phyloP scores from a whole-genome alignment of 140 eudicot genomes.

The Flaveria floridana region DNA sequence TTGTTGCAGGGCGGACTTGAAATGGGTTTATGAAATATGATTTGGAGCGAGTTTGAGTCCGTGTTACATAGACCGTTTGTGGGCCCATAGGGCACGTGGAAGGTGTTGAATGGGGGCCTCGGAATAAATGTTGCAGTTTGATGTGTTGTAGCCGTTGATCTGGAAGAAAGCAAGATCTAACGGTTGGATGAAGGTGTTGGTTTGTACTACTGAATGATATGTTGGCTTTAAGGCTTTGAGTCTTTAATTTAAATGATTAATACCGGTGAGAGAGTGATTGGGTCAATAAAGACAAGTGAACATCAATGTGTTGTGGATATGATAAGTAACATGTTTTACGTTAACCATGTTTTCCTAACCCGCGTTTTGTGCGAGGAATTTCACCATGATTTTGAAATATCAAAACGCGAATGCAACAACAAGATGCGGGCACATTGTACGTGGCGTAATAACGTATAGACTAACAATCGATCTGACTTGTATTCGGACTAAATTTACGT shows the following conservation, averaged over 20 bases:
- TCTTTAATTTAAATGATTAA: conserved; percentile 8
- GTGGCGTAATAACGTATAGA: too few species aligned
- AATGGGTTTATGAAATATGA: conserved; percentile 23
- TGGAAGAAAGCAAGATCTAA: background rate
- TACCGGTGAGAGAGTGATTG: conserved; percentile 8
- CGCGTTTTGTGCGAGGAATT: too few species aligned
- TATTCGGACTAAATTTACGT: too few species aligned
- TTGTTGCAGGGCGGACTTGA: conserved; percentile 30
- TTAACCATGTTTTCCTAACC: too few species aligned
- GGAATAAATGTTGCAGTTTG: conserved; percentile 17
- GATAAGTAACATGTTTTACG: background rate
- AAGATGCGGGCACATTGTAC: too few species aligned
- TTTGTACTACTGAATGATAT: conserved; percentile 18
- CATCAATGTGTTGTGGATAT: background rate
- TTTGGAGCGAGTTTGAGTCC: conserved; percentile 32
- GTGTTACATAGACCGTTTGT: conserved; percentile 12
- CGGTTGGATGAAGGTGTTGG: conserved; percentile 23
- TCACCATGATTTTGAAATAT: too few species aligned
- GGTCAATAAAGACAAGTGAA: conserved; percentile 8
- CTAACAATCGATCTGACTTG: too few species aligned
- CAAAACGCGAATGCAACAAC: too few species aligned
- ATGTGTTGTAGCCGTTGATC: conserved; percentile 27
- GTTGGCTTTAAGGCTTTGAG: conserved; percentile 14
- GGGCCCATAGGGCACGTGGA: conserved; percentile 23
- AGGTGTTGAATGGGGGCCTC: conserved; percentile 27